phyloP scores from a whole-genome alignment of 495 filamentous ascomycete genomes.

The Aspergillus steynii region DNA sequence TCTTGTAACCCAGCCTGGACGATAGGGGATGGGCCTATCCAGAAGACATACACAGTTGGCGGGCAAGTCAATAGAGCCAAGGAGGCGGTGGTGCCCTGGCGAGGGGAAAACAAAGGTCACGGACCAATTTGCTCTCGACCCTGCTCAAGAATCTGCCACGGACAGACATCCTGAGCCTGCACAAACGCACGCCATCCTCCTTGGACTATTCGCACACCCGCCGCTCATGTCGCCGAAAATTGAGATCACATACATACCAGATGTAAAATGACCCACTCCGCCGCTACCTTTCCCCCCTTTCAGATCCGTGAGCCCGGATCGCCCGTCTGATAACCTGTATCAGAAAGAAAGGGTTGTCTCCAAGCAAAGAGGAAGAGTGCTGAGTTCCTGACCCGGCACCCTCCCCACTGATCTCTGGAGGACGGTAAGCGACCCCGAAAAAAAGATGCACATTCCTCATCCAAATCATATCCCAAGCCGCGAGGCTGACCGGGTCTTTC shows the following conservation, averaged over 20 bases:
- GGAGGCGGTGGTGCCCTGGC: neutral
- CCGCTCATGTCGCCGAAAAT: slow-evolving; percentile 12
- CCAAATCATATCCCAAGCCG: slow-evolving; percentile 58
- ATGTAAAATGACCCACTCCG: slow-evolving; percentile 19
- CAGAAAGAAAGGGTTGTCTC: slow-evolving; percentile 16
- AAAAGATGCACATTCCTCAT: slow-evolving; percentile 52
- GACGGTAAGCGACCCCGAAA: slow-evolving; percentile 41
- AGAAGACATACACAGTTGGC: slow-evolving; percentile 14
- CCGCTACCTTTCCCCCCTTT: slow-evolving; percentile 13
- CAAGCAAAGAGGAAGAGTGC: neutral
- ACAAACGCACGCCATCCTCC: slow-evolving; percentile 5
- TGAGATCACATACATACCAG: slow-evolving; percentile 28
- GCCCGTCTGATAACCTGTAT: slow-evolving; percentile 27
- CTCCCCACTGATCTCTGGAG: slow-evolving; percentile 6
- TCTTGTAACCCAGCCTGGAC: slow-evolving; percentile 40
- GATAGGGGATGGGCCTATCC: slow-evolving; percentile 54
- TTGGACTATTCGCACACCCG: slow-evolving; percentile 15
- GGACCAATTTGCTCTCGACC: slow-evolving; percentile 16
- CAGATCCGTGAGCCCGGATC: slow-evolving; percentile 16
- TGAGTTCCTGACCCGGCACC: slow-evolving; percentile 4
- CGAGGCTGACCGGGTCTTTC: slow-evolving; percentile 60
- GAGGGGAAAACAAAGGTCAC: slow-evolving; percentile 16
- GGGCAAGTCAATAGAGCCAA: neutral
- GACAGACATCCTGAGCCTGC: slow-evolving; percentile 26
- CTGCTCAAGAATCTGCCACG: slow-evolving; percentile 32